phyloP scores from a whole-genome alignment of 208 protist genomes.

The Vickermania ingenoplastis region DNA sequence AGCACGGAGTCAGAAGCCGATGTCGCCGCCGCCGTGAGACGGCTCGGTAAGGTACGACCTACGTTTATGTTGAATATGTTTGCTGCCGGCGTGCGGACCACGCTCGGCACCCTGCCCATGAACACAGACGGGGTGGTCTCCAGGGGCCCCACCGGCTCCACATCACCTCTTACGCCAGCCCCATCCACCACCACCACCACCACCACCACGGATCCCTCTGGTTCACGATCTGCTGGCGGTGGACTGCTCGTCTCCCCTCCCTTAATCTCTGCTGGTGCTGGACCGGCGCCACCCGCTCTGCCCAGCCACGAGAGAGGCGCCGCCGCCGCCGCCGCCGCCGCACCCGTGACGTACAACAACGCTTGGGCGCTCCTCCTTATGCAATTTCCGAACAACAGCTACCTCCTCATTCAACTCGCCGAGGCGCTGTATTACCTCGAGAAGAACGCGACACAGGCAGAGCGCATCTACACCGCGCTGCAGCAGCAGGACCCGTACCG shows the following conservation, averaged over 20 bases:
- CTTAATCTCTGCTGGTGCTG: too few species aligned
- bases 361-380: conserved; percentile 48
- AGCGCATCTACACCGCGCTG: conserved; percentile 85
- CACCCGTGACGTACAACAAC: conserved; percentile 16
- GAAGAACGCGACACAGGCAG: conserved; percentile 66
- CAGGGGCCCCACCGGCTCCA: conserved; percentile 2
- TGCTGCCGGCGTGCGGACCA: conserved; percentile 36
- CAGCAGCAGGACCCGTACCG: conserved; percentile 78
- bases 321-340: neutral
- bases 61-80: conserved; percentile 69
- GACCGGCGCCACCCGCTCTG: neutral
- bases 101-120: conserved; percentile 52
- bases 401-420: conserved; percentile 75
- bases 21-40: conserved; percentile 1
- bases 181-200: too few species aligned
- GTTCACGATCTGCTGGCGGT: too few species aligned
- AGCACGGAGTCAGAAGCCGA: conserved; percentile 47
- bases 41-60: conserved; percentile 15
- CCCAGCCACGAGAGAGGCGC: too few species aligned
- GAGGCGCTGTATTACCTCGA: conserved; percentile 83
- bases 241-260: neutral
- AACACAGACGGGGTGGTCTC: neutral
- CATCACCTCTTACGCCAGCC: too few species aligned
- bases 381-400: conserved; percentile 57
- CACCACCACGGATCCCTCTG: too few species aligned